phyloP scores from a whole-genome alignment of 2,329 filamentous ascomycete species.

The Chrysoporthe deuterocubensis region DNA sequence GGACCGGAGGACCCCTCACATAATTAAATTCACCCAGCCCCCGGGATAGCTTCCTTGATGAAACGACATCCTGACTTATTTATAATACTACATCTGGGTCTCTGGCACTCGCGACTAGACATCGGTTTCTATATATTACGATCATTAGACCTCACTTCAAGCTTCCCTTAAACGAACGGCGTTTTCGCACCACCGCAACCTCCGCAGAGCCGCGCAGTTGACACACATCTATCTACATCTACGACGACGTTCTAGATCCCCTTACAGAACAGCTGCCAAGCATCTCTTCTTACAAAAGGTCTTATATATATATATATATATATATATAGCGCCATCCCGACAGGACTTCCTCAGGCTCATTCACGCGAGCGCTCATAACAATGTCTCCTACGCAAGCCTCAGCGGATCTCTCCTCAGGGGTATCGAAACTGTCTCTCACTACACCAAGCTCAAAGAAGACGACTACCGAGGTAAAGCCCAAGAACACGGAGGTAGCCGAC shows the following conservation, averaged over 20 bases:
- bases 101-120: neutral
- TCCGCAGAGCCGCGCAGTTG: neutral
- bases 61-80: neutral
- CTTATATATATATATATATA: neutral
- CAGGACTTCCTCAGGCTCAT: neutral
- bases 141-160: neutral
- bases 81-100: neutral
- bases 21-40: neutral
- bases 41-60: neutral
- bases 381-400: conserved; percentile 27
- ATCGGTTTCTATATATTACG: neutral
- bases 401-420: conserved; percentile 27
- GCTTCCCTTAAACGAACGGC: neutral
- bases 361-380: neutral
- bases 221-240: conserved; percentile 9
- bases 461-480: conserved; percentile 35
- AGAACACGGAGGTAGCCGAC: conserved; percentile 59
- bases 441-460: conserved; percentile 31
- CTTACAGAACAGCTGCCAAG: neutral
- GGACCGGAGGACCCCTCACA: conserved; percentile 2
- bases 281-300: neutral
- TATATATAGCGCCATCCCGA: neutral
- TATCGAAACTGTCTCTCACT: conserved; percentile 39
- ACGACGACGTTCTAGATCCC: neutral
- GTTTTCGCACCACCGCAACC: neutral